phyloP scores from a whole-genome alignment of 2,329 filamentous ascomycete species.

The Lecanicillium sp. region DNA sequence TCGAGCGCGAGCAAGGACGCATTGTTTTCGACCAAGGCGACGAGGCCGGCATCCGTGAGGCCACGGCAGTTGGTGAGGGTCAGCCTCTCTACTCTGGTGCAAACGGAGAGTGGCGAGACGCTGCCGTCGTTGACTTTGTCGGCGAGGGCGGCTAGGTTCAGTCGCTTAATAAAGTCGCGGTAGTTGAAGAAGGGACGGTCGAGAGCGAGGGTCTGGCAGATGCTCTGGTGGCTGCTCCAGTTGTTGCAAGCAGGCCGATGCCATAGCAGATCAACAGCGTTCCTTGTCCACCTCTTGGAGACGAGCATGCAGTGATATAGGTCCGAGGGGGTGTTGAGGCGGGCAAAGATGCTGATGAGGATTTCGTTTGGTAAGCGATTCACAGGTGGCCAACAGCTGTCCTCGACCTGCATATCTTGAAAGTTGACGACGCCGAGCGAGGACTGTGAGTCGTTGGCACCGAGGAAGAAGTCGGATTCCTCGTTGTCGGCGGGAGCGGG shows the following conservation, averaged over 20 bases:
- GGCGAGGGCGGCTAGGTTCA: constrained; percentile 78
- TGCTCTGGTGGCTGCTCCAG: constrained; percentile 71
- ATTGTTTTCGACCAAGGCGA: constrained; percentile 71
- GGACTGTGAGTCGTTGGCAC: constrained; percentile 85
- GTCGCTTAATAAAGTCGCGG: constrained; percentile 78
- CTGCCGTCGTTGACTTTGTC: constrained; percentile 80
- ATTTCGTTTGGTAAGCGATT: constrained; percentile 87
- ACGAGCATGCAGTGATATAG: constrained; percentile 85
- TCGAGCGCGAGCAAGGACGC: constrained; percentile 79
- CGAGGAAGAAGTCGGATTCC: constrained; percentile 88
- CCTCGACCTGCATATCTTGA: constrained; percentile 63
- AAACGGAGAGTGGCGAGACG: constrained; percentile 69
- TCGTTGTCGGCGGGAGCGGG: constrained; percentile 72
- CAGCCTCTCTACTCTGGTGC: constrained; percentile 85
- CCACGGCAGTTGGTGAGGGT: constrained; percentile 85
- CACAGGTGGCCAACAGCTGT: constrained; percentile 67
- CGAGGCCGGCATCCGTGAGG: constrained; percentile 76
- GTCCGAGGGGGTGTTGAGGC: constrained; percentile 67
- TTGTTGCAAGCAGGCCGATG: constrained; percentile 85
- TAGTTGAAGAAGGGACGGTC: constrained; percentile 80
- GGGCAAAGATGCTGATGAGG: constrained; percentile 84
- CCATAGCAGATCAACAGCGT: constrained; percentile 90
- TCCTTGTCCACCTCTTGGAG: constrained; percentile 88
- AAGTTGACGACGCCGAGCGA: constrained; percentile 76
- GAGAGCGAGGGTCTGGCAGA: constrained; percentile 69